Evolutionary conservation across 148 eudicot species (phyloP), one percentile per base, ranked within the genome.

Genomic region (Amaranthus palmeri): DNA sequence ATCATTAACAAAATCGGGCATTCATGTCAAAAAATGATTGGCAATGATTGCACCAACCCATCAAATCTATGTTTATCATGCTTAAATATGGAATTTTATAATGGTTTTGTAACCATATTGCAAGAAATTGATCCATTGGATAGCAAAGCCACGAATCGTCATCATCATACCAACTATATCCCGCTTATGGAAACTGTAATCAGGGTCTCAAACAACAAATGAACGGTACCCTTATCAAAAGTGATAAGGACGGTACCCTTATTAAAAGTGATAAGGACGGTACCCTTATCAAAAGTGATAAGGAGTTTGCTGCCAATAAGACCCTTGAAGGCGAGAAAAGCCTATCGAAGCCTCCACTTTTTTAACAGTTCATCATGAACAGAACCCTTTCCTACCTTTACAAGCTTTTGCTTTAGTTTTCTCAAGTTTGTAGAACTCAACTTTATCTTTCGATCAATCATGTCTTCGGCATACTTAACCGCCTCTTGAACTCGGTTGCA

Each of bases 401-500:
- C 58, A 18, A 88, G 90, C 74, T 84, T 84, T 69, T 88, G 86
- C 71, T 85, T 87, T 80, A 93, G 75, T 73, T 83, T 87, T 0
- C 85, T 68, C 71, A 85, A 62, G 0, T 87, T 77, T 9, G 81
- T 72, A 46, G 93, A 85, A 73, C 68, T 84, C 87, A 90, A 72
- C 84, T 86, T 90, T 76, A 93, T 87, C 69, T 80, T 74, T n/a
- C 88, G 80, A 41, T 86, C 93, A 17, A 87, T 83, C 90, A 93
- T 87, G 78, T 90, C 93, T 61, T 88, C 85, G 10, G 93, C 98
- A 81, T 87, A 88, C 83, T 88, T 90, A 17, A 86, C 90, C 57
- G 93, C 91, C 83, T 93, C 98, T 43, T 85, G 86, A 45, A 93
- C 67, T 79, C 88, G 63, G 46, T 87, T 86, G 63, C 74, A 76